Evolutionary conservation across 2,329 filamentous ascomycete species (phyloP).

Genomic region (Aschersonia sp.): DNA sequence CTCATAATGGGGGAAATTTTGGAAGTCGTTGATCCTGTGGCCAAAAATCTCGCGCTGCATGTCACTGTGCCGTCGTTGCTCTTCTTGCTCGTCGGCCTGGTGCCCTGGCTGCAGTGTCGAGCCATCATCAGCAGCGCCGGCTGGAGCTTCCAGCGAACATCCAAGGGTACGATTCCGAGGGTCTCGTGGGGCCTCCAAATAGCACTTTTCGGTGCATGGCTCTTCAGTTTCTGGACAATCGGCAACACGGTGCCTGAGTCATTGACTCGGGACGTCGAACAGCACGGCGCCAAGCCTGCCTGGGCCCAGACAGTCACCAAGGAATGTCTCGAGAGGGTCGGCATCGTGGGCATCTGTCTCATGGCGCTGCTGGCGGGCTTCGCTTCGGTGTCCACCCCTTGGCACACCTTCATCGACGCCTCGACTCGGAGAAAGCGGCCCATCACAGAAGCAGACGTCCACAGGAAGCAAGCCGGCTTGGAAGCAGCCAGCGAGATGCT

Average conservation of each 20-base stretch:
- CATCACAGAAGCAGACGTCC: slow-evolving; percentile 60
- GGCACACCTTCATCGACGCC: slow-evolving; percentile 64
- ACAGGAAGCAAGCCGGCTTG: slow-evolving; percentile 64
- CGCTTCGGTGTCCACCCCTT: slow-evolving; percentile 74
- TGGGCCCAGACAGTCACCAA: slow-evolving; percentile 26
- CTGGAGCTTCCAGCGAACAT: slow-evolving; percentile 45
- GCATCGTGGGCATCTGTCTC: slow-evolving; percentile 70
- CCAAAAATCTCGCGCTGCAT: slow-evolving; percentile 52
- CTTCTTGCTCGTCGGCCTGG: slow-evolving; percentile 56
- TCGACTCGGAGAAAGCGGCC: slow-evolving; percentile 33
- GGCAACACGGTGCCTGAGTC: slow-evolving; percentile 43
- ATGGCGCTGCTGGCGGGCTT: slow-evolving; percentile 86
- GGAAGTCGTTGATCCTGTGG: slow-evolving; percentile 53
- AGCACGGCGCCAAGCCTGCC: slow-evolving; percentile 9
- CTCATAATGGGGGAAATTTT: slow-evolving; percentile 75
- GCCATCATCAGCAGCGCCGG: slow-evolving; percentile 43
- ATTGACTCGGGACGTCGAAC: background rate
- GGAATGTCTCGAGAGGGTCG: slow-evolving; percentile 54
- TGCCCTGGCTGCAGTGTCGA: slow-evolving; percentile 68
- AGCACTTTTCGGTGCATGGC: slow-evolving; percentile 50
- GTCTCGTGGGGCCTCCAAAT: slow-evolving; percentile 51
- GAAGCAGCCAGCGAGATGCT: slow-evolving; percentile 72
- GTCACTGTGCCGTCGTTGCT: slow-evolving; percentile 58
- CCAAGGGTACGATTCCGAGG: slow-evolving; percentile 40
- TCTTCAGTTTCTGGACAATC: slow-evolving; percentile 63